Base-by-base conservation (phyloP, 176 grass and related monocot genomes). In the Saccharum officinarum region DNA sequence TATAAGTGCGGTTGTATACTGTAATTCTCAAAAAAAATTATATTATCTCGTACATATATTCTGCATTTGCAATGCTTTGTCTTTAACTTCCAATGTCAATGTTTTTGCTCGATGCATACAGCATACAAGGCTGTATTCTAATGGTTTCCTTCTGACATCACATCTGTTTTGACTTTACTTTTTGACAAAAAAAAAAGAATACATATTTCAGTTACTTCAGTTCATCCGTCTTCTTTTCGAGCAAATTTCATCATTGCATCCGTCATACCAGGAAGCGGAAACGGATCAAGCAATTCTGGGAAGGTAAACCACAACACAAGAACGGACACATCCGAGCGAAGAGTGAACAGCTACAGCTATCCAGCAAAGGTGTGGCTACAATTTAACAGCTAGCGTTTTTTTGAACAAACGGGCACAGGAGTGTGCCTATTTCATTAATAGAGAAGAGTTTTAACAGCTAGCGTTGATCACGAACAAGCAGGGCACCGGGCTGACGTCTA, bases 331-430 rank as follows among this genome's bases (percentile, higher is more conserved):
- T 71, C 7, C n/a, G 23, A 69, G n/a, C 16, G 47, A 71, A 38
- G 41, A 41, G 41, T 69, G 16, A 36, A 25, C 61, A 37, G 7
- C 67, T 25, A 77, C n/a, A 5, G 71, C 85, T 82, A 82, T 90
- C 82, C 36, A 71, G 62, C 70, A 39, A 81, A 69, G 31, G 30
- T 34, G 31, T 62, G 54, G 8, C n/a, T 77, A 68, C 75, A 76
- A 23, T 14, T 60, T 59, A 9, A 59, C 55, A 59, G 55, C 55
- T 55, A 55, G 17, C 16, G 16, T 55, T 55, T 55, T 47, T 47
- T 55, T 55, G 2, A 55, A 8, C 52, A 22, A 55, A 55, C 52
- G 17, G 52, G 18, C 52, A 55, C 6, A 55, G 18, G 17, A 22
- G 52, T 57, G 18, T 9, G 52, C 52, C 52, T 57, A 57, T 57